phyloP scores from a whole-genome alignment of 2,329 filamentous ascomycete species.

The Venturia carpophila region DNA sequence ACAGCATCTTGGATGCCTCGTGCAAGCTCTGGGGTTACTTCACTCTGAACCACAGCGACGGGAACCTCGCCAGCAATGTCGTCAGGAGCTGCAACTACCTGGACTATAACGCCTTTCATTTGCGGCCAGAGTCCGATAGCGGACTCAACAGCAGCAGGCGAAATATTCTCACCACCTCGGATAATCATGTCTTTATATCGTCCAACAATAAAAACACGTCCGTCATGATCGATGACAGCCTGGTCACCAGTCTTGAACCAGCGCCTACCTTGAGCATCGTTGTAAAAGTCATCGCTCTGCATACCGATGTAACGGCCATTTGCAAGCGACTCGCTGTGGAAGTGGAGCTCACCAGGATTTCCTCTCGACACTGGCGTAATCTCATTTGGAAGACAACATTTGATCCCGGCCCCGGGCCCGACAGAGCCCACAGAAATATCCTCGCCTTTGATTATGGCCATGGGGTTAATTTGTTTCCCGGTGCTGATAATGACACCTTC shows the following conservation, averaged over 20 bases:
- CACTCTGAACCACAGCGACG: conserved; percentile 36
- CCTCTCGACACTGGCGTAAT: conserved; percentile 27
- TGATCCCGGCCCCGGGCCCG: conserved; percentile 22
- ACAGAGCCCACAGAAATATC: conserved; percentile 38
- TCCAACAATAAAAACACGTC: conserved; percentile 35
- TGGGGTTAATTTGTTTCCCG: conserved; percentile 35
- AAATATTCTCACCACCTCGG: conserved; percentile 40
- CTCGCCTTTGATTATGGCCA: conserved; percentile 28
- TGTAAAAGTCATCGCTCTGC: conserved; percentile 31
- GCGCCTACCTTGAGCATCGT: conserved; percentile 25
- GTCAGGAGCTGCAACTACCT: conserved; percentile 40
- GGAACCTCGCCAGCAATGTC: conserved; percentile 42
- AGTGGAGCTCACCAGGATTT: conserved; percentile 36
- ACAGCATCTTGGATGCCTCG: conserved; percentile 28
- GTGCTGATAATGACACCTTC: conserved; percentile 33
- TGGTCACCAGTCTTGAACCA: conserved; percentile 40
- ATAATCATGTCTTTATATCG: conserved; percentile 43
- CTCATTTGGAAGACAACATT: conserved; percentile 32
- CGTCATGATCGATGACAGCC: conserved; percentile 33
- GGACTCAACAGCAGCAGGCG: conserved; percentile 33
- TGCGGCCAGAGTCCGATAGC: conserved; percentile 26
- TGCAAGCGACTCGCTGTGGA: conserved; percentile 31
- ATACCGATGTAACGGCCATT: conserved; percentile 31
- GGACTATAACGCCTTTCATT: conserved; percentile 20
- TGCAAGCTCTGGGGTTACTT: conserved; percentile 30